A percentile compares a stretch with the other conserved stretches of the same genome.
phyloP scores from a whole-genome alignment of 352 stramenopile genomes.

The Globisporangium okanoganense region DNA sequence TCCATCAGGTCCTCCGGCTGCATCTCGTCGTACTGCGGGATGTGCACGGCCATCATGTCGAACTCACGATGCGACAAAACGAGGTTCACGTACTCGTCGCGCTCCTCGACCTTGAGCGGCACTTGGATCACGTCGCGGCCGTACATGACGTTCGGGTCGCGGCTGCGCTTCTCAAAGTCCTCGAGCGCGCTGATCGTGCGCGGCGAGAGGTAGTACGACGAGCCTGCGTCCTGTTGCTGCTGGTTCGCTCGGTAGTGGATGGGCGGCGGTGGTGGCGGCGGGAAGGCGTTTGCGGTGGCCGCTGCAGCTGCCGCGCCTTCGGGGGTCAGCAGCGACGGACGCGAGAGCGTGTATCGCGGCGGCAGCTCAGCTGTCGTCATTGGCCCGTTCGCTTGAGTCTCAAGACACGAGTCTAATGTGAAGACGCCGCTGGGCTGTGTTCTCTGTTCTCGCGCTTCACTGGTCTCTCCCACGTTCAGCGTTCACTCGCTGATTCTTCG shows the following conservation, averaged over 20 bases:
- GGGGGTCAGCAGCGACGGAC: conserved; percentile 11
- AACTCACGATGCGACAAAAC: conserved; percentile 78
- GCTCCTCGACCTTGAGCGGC: conserved; percentile 41
- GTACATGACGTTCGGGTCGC: conserved; percentile 46
- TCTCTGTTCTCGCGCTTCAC: neutral
- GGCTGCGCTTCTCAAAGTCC: conserved; percentile 17
- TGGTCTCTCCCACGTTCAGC: neutral
- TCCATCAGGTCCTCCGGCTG: conserved; percentile 48
- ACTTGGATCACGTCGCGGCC: conserved; percentile 76
- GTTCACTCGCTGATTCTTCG: too few species aligned
- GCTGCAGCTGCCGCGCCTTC: conserved; percentile 5
- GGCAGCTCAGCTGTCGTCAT: conserved; percentile 15
- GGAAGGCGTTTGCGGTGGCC: conserved; percentile 16
- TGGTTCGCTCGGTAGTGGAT: conserved; percentile 9
- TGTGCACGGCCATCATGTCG: conserved; percentile 67
- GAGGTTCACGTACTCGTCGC: conserved; percentile 59
- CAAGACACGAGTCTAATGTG: neutral
- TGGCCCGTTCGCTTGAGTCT: neutral
- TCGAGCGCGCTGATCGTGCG: conserved; percentile 27
- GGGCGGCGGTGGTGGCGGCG: conserved; percentile 22
- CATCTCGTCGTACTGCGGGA: conserved; percentile 66
- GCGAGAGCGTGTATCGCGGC: conserved; percentile 14
- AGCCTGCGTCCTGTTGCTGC: conserved; percentile 4
- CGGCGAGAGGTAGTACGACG: conserved; percentile 21
- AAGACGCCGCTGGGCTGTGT: neutral